Evolutionary conservation across 257 asterid species (phyloP).

Genomic region (Ehretia macrophylla): DNA sequence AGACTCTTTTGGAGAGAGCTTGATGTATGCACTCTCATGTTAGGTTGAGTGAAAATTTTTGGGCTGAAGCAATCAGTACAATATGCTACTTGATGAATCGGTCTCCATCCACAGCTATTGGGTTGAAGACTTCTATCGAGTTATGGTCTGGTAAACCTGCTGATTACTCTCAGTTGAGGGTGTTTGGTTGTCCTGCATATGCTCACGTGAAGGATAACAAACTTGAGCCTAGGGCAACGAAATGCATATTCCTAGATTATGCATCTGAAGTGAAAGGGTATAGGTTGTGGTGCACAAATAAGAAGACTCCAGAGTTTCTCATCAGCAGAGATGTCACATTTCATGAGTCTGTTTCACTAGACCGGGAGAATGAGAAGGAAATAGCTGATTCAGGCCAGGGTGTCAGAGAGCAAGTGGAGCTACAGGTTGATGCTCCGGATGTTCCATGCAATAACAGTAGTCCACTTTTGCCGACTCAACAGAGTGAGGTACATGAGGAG

Average conservation of each 20-base stretch:
- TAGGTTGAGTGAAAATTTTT: background rate
- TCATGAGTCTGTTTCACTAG: background rate
- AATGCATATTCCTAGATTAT: slow-evolving; percentile 7
- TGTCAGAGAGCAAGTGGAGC: background rate
- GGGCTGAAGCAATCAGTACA: background rate
- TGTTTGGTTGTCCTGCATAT: background rate
- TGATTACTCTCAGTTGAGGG: background rate
- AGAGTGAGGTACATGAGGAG: background rate
- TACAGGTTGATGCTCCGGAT: background rate
- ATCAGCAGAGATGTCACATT: slow-evolving; percentile 3
- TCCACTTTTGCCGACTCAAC: background rate
- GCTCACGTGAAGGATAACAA: slow-evolving; percentile 2
- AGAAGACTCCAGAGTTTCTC: background rate
- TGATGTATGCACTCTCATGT: background rate
- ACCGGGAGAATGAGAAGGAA: background rate
- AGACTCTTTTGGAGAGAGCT: background rate
- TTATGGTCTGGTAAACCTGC: background rate
- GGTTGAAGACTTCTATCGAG: slow-evolving; percentile 1
- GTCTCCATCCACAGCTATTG: background rate
- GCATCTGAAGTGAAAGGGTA: background rate
- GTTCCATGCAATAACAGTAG: too few species aligned
- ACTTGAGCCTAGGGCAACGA: background rate
- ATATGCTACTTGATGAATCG: slow-evolving; percentile 1
- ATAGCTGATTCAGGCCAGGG: background rate
- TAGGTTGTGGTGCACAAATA: background rate